Base-by-base conservation (phyloP, 306 rosid species). In the Vigna mungo region DNA sequence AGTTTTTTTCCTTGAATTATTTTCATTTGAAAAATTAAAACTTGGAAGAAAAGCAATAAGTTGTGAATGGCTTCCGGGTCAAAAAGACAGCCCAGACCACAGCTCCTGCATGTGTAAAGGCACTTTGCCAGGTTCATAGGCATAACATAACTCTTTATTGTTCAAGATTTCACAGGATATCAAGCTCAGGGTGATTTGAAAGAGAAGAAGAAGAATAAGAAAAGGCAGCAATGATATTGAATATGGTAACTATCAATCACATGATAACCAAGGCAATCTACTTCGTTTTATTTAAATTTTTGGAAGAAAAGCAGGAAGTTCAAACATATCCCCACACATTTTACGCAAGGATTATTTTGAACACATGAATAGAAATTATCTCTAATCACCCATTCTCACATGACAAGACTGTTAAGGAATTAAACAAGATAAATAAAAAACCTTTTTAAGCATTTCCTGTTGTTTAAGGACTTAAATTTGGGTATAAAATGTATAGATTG, bases 1-100 rank as follows among this genome's bases (percentile, higher is more conserved):
- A 72, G 74, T 43, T 63, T 71, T 30, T 17, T 48, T 39, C 66
- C 58, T 8, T 39, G 51, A 63, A 49, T 25, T 77, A 49, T 39
- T 77, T 72, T 79, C 60, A 37, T 30, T 53, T 68, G 27, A 44
- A 43, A 63, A 56, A 64, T 43, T 54, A 51, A 14, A 59, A 5
- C 52, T n/a, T 73, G 4, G 16, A 32, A 30, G 27, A 60, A 15
- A 75, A 75, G 17, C 49, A 32, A 44, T 11, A 75, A 32, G 63
- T 11, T 39, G 6, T 23, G 16, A 43, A 76, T 23, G 39, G 44
- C 18, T 66, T 53, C 56, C 21, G 15, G 12, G 9, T 43, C 65
- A 32, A 32, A 65, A 55, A 13, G 9, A 37, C 11, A 53, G 37
- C 30, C 32, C 56, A 64, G 73, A 52, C 17, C 61, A 17, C 2